Evolutionary conservation across 1,139 yeast species (phyloP).

Genomic region (Torulaspora globosa): DNA sequence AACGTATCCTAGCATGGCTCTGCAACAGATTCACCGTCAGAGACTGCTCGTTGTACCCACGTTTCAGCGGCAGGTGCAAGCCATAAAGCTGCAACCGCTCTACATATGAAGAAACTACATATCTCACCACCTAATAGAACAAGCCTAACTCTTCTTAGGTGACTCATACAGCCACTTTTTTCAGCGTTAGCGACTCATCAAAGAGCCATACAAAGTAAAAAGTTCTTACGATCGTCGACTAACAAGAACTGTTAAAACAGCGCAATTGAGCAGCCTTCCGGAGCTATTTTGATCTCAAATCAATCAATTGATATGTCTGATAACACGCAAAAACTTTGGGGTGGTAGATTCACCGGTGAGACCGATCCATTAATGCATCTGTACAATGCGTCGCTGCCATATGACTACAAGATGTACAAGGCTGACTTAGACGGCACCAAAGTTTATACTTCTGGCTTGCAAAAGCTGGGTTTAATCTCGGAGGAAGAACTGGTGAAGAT

Average conservation of each 20-base stretch:
- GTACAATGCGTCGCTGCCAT: conserved; percentile 94
- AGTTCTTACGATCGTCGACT: not conserved
- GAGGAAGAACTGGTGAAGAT: conserved; percentile 69
- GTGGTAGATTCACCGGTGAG: conserved; percentile 97
- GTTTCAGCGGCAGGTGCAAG: conserved; percentile 96
- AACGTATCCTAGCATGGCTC: conserved; percentile 96
- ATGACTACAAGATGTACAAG: conserved; percentile 88
- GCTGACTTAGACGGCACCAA: conserved; percentile 93
- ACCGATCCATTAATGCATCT: conserved; percentile 96
- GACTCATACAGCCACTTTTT: not conserved
- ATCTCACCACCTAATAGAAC: not conserved
- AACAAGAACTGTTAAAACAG: not conserved
- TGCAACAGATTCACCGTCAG: conserved; percentile 96
- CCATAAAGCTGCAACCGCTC: conserved; percentile 49
- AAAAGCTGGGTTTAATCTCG: conserved; percentile 70
- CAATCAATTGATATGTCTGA: conserved; percentile 34
- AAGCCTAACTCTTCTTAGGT: not conserved
- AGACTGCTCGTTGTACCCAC: conserved; percentile 95
- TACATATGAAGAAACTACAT: not conserved
- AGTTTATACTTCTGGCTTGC: conserved; percentile 84
- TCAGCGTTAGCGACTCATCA: not conserved
- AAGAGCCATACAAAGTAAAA: not conserved
- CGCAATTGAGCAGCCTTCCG: not conserved
- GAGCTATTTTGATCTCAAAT: not conserved
- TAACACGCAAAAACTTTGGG: conserved; percentile 70